phyloP scores from a whole-genome alignment of 331 rosid genomes.

The Rosa hybrid region DNA sequence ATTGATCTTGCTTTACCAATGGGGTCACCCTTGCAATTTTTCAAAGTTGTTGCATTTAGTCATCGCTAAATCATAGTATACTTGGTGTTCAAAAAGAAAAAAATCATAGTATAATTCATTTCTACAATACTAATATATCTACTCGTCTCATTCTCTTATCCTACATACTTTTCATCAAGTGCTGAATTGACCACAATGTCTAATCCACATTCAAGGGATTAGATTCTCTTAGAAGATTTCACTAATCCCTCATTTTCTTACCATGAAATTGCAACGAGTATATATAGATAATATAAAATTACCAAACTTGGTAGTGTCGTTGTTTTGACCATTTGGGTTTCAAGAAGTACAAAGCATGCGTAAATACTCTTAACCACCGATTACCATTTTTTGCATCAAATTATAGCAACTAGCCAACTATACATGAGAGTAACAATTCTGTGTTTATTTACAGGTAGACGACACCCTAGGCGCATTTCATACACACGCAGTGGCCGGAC shows the following conservation, averaged over 20 bases:
- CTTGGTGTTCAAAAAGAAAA: neutral
- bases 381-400: neutral
- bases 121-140: neutral
- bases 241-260: neutral
- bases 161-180: neutral
- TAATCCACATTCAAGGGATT: neutral
- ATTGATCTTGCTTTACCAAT: neutral
- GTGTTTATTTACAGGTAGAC: constrained; percentile 52
- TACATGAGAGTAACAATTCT: neutral
- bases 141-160: neutral
- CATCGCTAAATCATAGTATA: neutral
- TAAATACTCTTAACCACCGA: neutral
- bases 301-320: neutral
- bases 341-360: neutral
- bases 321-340: neutral
- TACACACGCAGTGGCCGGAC: constrained; percentile 96
- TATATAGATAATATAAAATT: neutral
- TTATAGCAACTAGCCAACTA: too few relatives aligned
- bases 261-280: neutral
- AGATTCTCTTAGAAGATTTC: neutral
- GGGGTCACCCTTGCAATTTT: neutral
- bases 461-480: constrained; percentile 93
- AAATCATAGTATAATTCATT: neutral
- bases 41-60: neutral
- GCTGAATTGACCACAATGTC: constrained; percentile 14